Base-by-base conservation (phyloP, 2,329 filamentous ascomycete genomes). In the Fusarium sp. region DNA sequence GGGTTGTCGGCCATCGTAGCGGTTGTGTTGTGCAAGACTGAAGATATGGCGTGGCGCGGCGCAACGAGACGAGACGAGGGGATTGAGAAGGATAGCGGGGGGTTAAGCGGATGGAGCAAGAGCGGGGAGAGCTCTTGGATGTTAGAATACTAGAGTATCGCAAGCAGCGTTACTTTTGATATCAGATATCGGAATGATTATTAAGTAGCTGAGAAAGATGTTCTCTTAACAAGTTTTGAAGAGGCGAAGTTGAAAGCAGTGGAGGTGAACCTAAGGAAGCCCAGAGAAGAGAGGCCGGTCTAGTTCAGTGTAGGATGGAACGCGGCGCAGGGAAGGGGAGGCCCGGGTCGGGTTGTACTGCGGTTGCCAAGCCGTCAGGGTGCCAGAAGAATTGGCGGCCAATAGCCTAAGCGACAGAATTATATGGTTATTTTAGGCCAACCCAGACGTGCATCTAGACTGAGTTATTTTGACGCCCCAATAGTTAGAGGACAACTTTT, bases 1-100 rank as follows among this genome's bases (percentile, higher is more conserved):
- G 84, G 80, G 77, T 87, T 88, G 80, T 93, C 91, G 78, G 91
- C 87, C 90, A 92, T 93, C 73, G 24, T 43, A 53, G 32, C 24
- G 34, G 38, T 53, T 22, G 34, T 38, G 34, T 22, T 43, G n/a
- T 53, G 32, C 20, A 20, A 44, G 46, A 45, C 52, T 58, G 57
- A 57, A 59, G 71, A 58, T 49, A 65, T 32, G 57, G 62, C 46
- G 63, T 58, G 47, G 55, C 65, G 69, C 50, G 59, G 62, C 53
- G 68, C 67, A 61, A 61, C 65, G 66, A 68, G 59, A 57, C 53
- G 65, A 64, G 59, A 58, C 65, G 69, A 68, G 56, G 65, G 66
- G 61, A 53, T 59, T 66, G 22, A 44, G 57, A 63, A 60, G 61
- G 54, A 70, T 70, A 44, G 61, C 64, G 53, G 60, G 59, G 43